Base-by-base conservation (phyloP, 352 stramenopile genomes). In the Thalassiosira ordinaria region DNA sequence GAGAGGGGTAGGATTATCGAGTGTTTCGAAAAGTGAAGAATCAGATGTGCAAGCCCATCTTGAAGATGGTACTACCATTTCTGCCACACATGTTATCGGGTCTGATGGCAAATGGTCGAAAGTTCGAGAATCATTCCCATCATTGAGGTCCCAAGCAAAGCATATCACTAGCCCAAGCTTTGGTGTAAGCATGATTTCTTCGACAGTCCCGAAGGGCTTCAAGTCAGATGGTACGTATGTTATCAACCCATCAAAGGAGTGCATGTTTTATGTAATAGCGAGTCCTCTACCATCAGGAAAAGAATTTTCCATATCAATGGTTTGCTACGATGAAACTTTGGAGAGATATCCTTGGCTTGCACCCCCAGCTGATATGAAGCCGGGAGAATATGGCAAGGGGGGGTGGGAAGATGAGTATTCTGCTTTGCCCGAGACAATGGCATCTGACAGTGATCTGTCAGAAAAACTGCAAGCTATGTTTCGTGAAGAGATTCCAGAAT, bases 371-470 rank as follows among this genome's bases (percentile, higher is more conserved):
- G 55, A 69, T 57, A 27, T 68, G 27, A 67, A 56, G 8, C n/a
- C 13, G 9, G 47, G 22, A 24, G 39, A 71, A 2, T 69, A 63
- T 29, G 51, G 53, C 11, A 39, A 60, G 29, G 52, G 41, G n/a
- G 55, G 61, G 16, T 73, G 70, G 70, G 47, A 74, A 14, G 46
- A 79, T 63, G 60, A 66, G 16, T 79, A 79, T 31, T 79, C 47
- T 14, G 70, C 59, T 11, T 24, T 60, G 0, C 39, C 59, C 16
- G 52, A 33, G 46, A 52, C 24, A 24, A n/a, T 46, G 24, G 35
- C 1, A 44, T 31, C 37, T 26, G 52, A 74, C 51, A 59, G 22
- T 3, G 39, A 13, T 2, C 49, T 74, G 14, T 55, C 55, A 6
- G 20, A 63, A 46, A 39, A 62, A 0, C 46, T 80, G 72, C 35